phyloP scores from a whole-genome alignment of 305 asterid species.

The Fraxinus baroniana region DNA sequence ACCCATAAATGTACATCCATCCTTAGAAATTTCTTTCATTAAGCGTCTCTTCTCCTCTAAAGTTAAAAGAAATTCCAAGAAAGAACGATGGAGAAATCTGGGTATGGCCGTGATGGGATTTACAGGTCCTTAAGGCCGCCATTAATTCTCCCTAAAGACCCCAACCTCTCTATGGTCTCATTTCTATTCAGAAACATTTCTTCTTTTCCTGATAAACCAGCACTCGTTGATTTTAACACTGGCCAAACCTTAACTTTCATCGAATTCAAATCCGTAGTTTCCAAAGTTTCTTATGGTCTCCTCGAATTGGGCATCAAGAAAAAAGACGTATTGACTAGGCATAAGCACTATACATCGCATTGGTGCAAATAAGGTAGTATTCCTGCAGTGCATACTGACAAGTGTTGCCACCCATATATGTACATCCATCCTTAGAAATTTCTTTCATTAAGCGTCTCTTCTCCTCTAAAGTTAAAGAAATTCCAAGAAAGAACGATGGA shows the following conservation, averaged over 20 bases:
- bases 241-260: slow-evolving; percentile 49
- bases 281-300: slow-evolving; percentile 54
- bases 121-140: slow-evolving; percentile 76
- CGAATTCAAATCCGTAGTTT: slow-evolving; percentile 54
- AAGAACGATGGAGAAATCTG: slow-evolving; percentile 77
- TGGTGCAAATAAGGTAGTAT: no score
- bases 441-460: not conserved
- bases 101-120: slow-evolving; percentile 86
- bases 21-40: not conserved
- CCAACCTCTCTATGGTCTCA: slow-evolving; percentile 58
- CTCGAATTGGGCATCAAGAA: slow-evolving; percentile 59
- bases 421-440: not conserved
- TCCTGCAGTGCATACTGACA: not conserved
- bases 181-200: slow-evolving; percentile 72
- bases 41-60: not conserved
- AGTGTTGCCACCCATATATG: not conserved
- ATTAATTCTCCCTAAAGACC: slow-evolving; percentile 43
- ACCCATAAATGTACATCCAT: not conserved
- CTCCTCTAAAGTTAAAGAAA: not conserved
- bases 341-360: no score
- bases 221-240: slow-evolving; percentile 58
- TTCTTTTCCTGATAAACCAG: slow-evolving; percentile 62
- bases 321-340: slow-evolving; percentile 66
- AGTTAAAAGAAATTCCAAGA: not conserved
- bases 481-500: slow-evolving; percentile 46